These are phyloP conservation scores for Musa schizocarpa DNA, from an alignment of 176 grass and related monocot species.

Conservation along the genomic window DNA sequence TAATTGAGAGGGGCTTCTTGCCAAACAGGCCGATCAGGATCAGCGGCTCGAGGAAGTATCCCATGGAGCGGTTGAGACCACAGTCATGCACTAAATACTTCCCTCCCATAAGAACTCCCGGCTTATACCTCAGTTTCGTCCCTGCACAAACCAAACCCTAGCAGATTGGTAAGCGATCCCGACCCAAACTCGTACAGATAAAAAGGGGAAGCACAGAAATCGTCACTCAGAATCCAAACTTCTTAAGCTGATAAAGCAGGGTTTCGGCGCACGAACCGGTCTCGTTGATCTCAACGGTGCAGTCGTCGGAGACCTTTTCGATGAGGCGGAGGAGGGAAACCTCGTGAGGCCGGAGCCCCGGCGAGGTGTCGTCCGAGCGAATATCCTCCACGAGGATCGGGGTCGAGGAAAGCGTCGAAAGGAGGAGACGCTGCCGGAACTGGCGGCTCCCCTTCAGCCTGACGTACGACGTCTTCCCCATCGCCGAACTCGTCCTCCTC, in stretches of 20 bases:
- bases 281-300: constrained; percentile 64
- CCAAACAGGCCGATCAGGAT: constrained; percentile 65
- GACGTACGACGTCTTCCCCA: constrained; percentile 31
- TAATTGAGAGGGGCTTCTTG: constrained; percentile 42
- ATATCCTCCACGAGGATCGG: constrained; percentile 62
- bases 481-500: background rate
- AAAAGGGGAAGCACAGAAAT: background rate
- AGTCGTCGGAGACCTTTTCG: constrained; percentile 69
- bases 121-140: constrained; percentile 66
- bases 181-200: background rate
- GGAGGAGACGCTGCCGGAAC: constrained; percentile 69
- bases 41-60: constrained; percentile 79
- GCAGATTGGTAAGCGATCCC: background rate
- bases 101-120: constrained; percentile 53
- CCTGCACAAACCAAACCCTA: constrained; percentile 28
- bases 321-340: constrained; percentile 74
- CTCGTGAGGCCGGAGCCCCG: constrained; percentile 64
- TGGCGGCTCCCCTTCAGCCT: constrained; percentile 48
- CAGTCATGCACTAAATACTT: constrained; percentile 64
- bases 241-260: background rate
- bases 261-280: constrained; percentile 26
- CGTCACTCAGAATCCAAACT: background rate
- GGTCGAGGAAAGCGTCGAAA: constrained; percentile 57
- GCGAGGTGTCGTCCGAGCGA: constrained; percentile 46
- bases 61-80: constrained; percentile 57